Conservation (phyloP, 208 protist genomes). For the Acanthamoeba triangularis region DNA sequence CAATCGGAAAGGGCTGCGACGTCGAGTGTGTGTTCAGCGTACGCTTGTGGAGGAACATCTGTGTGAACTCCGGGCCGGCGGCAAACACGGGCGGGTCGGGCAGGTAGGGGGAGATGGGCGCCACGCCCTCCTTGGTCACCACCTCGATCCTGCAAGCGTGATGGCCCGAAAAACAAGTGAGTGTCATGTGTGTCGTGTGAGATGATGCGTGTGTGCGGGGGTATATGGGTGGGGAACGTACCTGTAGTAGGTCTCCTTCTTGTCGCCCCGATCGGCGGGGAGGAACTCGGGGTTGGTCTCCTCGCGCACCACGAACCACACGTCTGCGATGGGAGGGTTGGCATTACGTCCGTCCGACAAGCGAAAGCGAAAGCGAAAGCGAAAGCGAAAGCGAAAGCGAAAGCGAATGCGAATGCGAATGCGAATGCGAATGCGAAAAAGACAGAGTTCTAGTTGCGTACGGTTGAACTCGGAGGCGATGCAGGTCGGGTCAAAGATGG, state of each 20-base stretch:
- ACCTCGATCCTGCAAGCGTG: background rate
- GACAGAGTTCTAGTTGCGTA: background rate
- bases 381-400: no score
- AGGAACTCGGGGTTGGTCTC: slow-evolving; percentile 12
- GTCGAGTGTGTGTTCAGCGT: background rate
- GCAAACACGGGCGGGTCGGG: slow-evolving; percentile 25
- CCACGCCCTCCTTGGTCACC: slow-evolving; percentile 35
- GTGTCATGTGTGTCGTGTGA: background rate
- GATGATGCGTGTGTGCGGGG: no score
- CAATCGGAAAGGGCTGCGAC: background rate
- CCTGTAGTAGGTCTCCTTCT: slow-evolving; percentile 44
- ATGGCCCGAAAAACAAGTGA: background rate
- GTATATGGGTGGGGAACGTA: background rate
- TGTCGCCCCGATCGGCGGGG: background rate
- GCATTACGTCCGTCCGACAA: background rate
- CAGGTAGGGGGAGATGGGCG: background rate
- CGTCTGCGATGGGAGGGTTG: background rate
- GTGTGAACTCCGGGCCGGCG: background rate
- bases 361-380: no score
- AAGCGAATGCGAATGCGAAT: no score
- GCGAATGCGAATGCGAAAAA: no score
- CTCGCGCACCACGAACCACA: slow-evolving; percentile 15
- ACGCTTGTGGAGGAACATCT: slow-evolving; percentile 61
- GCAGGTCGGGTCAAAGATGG: slow-evolving; percentile 1
- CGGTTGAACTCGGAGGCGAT: slow-evolving; percentile 32